A percentile compares a stretch with the other conserved stretches of the same genome.
Conservation (phyloP, 2,329 filamentous ascomycete species). For the Phaeoacremonium minimum region DNA sequence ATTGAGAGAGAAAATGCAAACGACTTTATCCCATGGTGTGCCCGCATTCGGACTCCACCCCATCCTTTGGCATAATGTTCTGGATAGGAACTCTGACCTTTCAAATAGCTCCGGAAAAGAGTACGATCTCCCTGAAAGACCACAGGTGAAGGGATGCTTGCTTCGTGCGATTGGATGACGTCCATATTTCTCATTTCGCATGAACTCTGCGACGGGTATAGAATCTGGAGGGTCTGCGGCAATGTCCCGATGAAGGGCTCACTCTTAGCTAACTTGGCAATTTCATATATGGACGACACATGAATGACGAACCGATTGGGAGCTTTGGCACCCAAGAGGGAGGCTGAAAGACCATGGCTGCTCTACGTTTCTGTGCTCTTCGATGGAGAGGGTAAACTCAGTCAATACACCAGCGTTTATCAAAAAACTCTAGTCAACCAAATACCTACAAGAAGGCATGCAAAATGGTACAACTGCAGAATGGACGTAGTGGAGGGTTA, state of each 20-base stretch:
- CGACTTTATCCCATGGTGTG: slow-evolving; percentile 72
- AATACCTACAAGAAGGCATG: no score
- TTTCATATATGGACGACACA: not conserved
- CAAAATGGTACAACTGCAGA: no score
- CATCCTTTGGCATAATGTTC: slow-evolving; percentile 61
- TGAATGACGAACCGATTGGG: not conserved
- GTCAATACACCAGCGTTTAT: no score
- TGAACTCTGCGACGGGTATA: not conserved
- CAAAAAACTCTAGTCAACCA: no score
- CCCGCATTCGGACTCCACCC: slow-evolving; percentile 67
- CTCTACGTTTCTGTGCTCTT: no score
- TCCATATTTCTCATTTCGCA: not conserved
- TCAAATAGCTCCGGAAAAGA: slow-evolving; percentile 6
- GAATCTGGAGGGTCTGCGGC: slow-evolving; percentile 1
- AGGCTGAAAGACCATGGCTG: not conserved
- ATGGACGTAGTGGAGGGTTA: no score
- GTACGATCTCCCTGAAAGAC: slow-evolving; percentile 15
- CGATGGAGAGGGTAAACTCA: no score
- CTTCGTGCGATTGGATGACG: not conserved
- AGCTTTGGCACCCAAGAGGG: not conserved
- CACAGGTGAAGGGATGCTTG: slow-evolving; percentile 17
- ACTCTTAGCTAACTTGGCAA: no score
- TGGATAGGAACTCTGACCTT: slow-evolving; percentile 11
- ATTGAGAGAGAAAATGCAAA: slow-evolving; percentile 69
- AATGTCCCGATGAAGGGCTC: not conserved